Base-by-base conservation (phyloP, 129 eudicot genomes). In the Silybum marianum region DNA sequence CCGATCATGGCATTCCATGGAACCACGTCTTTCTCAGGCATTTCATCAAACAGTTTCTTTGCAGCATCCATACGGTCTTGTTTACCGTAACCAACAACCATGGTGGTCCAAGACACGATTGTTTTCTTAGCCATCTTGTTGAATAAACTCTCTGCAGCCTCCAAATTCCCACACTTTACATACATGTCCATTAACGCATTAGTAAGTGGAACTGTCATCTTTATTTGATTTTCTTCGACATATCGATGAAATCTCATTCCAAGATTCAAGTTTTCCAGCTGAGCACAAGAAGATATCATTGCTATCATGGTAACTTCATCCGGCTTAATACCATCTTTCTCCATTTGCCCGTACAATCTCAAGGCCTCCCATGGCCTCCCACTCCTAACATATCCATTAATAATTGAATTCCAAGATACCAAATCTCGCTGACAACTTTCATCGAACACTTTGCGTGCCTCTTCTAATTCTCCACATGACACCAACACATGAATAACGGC, bases 231-330 rank as follows among this genome's bases (percentile, higher is more conserved):
- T 9, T 42, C 79, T 42, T 34, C 69, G 39, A 88, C 80, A 66
- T 72, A 74, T 9, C 62, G 66, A 82, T 86, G 92, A 48, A 90
- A 84, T 16, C 79, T 82, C 30, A 69, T 83, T 28, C 94, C 92
- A 36, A 73, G 87, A 30, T 24, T 51, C 79, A 88, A 78, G 80
- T 90, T 90, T 87, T 73, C 84, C 69, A 86, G 34, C 69, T 88
- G 94, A 24, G 84, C 82, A 80, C 89, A 85, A 5, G 90, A 81
- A 32, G 82, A 76, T 46, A 90, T 82, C 84, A 85, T 70, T 30
- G 85, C 90, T 84, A 90, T 88, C 91, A 90, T 85, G 8, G 94
- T 87, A 26, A 88, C 87, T 81, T 85, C 91, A 62, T 90, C 94
- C 9, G 94, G 88, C 81, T 60, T 78, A 40, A 85, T 81, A 32